Conservation (phyloP, 768 basidiomycete genomes). For the Lentinus brumalis region DNA sequence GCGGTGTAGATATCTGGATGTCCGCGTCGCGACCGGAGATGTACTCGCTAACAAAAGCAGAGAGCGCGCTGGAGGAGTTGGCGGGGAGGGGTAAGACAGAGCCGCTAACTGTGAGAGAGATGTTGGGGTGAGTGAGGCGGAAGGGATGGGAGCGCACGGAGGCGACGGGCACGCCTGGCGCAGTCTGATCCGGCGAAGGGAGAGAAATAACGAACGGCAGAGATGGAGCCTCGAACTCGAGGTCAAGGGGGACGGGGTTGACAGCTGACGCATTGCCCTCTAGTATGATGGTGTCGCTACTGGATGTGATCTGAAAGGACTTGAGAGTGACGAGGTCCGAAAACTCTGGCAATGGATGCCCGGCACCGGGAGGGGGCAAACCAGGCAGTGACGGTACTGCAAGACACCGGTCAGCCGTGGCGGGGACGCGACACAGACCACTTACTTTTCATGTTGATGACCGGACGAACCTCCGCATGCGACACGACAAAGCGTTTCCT, state of each 20-base stretch:
- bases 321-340: slow-evolving; percentile 61
- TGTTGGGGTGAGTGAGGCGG: slow-evolving; percentile 65
- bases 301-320: slow-evolving; percentile 51
- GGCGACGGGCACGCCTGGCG: slow-evolving; percentile 46
- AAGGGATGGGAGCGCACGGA: slow-evolving; percentile 58
- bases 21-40: slow-evolving; percentile 58
- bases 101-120: slow-evolving; percentile 60
- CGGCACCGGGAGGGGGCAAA: slow-evolving; percentile 58
- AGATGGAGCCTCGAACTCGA: slow-evolving; percentile 54
- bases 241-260: slow-evolving; percentile 53
- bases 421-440: slow-evolving; percentile 10
- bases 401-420: slow-evolving; percentile 5
- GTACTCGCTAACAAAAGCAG: slow-evolving; percentile 64
- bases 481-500: slow-evolving; percentile 39
- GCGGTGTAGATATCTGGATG: slow-evolving; percentile 57
- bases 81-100: slow-evolving; percentile 51
- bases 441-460: slow-evolving; percentile 57
- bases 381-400: slow-evolving; percentile 69
- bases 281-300: slow-evolving; percentile 30
- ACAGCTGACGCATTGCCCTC: slow-evolving; percentile 56
- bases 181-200: slow-evolving; percentile 28
- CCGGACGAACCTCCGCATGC: slow-evolving; percentile 47
- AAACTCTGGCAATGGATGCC: slow-evolving; percentile 54
- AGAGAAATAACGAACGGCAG: slow-evolving; percentile 67
- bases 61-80: slow-evolving; percentile 42